These are phyloP conservation scores for Parietichytrium sp. DNA, from an alignment of 108 stramenopile species.

Conservation along the genomic window DNA sequence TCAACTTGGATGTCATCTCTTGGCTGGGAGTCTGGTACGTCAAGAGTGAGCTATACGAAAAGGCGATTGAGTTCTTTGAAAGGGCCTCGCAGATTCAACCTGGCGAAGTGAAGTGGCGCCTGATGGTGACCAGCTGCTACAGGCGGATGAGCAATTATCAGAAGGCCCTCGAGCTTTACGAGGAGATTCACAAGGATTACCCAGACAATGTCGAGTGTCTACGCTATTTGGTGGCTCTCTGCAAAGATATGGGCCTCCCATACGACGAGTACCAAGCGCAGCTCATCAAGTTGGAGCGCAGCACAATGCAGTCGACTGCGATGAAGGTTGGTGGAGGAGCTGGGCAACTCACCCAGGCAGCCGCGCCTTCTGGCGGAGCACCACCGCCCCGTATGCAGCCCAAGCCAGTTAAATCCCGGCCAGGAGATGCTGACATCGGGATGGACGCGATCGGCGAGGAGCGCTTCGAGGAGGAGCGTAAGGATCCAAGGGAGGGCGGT, in stretches of 20 bases:
- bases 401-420: not conserved
- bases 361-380: not conserved
- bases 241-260: slow-evolving; percentile 58
- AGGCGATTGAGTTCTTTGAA: slow-evolving; percentile 76
- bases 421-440: no score
- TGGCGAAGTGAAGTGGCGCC: slow-evolving; percentile 79
- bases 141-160: slow-evolving; percentile 66
- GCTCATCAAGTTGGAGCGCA: slow-evolving; percentile 57
- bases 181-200: slow-evolving; percentile 68
- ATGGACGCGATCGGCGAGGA: slow-evolving; percentile 1
- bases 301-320: not conserved
- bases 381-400: not conserved
- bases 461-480: not conserved
- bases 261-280: slow-evolving; percentile 62
- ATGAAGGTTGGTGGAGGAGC: not conserved
- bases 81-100: slow-evolving; percentile 78
- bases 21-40: slow-evolving; percentile 85
- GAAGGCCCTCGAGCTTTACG: slow-evolving; percentile 70
- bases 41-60: slow-evolving; percentile 80
- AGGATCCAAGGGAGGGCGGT: not conserved
- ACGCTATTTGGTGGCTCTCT: slow-evolving; percentile 61
- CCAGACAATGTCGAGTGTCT: slow-evolving; percentile 75
- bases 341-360: not conserved
- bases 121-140: slow-evolving; percentile 79
- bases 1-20: slow-evolving; percentile 76